Evolutionary conservation across 1,284 basidiomycete genomes (phyloP).

Genomic region (Ceratobasidium sp.): DNA sequence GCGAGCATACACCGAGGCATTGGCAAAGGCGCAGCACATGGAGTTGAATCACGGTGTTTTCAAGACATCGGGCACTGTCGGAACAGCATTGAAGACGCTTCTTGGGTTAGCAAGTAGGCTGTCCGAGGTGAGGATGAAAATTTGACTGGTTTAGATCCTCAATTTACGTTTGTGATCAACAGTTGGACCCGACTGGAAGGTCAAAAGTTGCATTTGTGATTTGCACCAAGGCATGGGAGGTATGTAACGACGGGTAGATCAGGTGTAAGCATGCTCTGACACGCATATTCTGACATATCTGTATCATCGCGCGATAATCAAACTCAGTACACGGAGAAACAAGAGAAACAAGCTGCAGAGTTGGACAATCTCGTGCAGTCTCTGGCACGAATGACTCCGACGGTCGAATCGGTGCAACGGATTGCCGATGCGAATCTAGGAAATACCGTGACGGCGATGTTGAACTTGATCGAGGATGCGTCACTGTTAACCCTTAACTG

Average conservation of each 20-base stretch:
- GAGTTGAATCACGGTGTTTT: background rate
- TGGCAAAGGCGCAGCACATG: background rate
- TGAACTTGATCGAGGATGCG: slow-evolving; percentile 23
- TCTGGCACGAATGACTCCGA: background rate
- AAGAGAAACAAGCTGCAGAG: background rate
- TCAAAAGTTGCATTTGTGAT: background rate
- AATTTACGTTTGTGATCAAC: no score
- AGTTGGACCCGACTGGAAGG: background rate
- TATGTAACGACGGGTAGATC: background rate
- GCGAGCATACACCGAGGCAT: background rate
- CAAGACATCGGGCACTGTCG: background rate
- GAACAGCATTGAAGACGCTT: background rate
- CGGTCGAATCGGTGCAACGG: background rate
- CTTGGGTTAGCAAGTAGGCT: background rate
- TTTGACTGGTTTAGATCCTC: no score
- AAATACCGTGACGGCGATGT: background rate
- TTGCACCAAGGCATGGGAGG: slow-evolving; percentile 11
- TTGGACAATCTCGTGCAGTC: background rate
- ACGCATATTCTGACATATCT: background rate
- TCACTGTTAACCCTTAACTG: slow-evolving; percentile 1
- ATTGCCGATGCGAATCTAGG: background rate
- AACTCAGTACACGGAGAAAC: background rate
- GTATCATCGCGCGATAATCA: background rate
- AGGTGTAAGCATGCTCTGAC: background rate
- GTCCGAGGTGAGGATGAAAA: background rate